Evolutionary conservation across 805 yeast genomes (phyloP).

Genomic region (Saccharomycopsis oosterbeekiorum): DNA sequence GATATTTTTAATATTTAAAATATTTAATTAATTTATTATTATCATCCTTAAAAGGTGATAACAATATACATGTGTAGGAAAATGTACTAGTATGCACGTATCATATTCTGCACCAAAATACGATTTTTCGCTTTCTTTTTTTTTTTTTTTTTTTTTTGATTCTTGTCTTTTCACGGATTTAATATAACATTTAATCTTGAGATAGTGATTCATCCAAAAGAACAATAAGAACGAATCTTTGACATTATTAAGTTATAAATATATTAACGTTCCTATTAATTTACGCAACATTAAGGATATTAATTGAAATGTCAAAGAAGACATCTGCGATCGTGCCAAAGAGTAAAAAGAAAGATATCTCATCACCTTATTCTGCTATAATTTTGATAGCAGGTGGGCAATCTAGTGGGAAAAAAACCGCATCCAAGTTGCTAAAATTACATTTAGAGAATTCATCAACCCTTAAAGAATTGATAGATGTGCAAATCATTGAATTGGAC

Average conservation of each 20-base stretch:
- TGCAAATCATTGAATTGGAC: slow-evolving; percentile 12
- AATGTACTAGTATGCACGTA: background rate
- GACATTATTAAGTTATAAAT: no score
- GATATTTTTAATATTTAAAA: slow-evolving; percentile 33
- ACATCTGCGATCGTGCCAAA: background rate
- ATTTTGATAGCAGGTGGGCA: slow-evolving; percentile 19
- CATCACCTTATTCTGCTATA: slow-evolving; percentile 1
- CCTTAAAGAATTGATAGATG: slow-evolving; percentile 3
- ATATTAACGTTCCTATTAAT: no score
- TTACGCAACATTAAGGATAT: background rate
- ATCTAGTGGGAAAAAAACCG: slow-evolving; percentile 15
- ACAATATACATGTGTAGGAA: background rate
- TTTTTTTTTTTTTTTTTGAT: background rate
- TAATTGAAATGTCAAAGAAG: background rate
- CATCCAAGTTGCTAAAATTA: slow-evolving; percentile 3
- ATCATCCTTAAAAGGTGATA: background rate
- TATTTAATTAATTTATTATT: background rate
- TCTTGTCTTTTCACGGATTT: background rate
- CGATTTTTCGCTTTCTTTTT: background rate
- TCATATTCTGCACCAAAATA: background rate
- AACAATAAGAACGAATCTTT: no score
- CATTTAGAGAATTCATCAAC: slow-evolving; percentile 1
- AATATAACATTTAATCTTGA: no score
- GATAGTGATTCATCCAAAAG: no score
- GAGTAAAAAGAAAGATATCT: background rate